These are phyloP conservation scores for Rhododendron ovatum DNA, from an alignment of 148 eudicot genomes.

Conservation along the genomic window DNA sequence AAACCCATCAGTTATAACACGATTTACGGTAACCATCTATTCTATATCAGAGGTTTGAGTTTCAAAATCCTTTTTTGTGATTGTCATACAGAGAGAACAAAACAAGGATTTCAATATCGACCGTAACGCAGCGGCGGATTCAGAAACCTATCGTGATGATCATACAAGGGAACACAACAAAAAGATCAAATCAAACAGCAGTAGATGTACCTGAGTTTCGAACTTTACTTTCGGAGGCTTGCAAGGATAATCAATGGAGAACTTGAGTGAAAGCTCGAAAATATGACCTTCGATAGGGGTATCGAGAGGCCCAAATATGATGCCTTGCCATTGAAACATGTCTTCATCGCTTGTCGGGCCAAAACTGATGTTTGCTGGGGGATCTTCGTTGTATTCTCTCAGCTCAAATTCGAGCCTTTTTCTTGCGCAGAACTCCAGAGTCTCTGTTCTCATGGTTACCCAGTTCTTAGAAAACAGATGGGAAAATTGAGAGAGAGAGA, in stretches of 20 bases:
- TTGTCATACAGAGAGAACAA: too few species aligned
- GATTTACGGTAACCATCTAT: not conserved
- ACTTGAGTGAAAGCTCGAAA: not conserved
- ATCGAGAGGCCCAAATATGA: not conserved
- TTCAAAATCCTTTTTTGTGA: too few species aligned
- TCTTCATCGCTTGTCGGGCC: not conserved
- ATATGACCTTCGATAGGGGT: not conserved
- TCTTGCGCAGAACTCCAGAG: not conserved
- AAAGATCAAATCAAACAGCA: too few species aligned
- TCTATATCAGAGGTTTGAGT: too few species aligned
- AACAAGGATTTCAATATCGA: too few species aligned
- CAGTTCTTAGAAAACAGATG: not conserved
- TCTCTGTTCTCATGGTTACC: not conserved
- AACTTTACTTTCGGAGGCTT: not conserved
- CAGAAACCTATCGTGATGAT: too few species aligned
- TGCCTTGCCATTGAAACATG: constrained; percentile 3
- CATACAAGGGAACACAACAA: too few species aligned
- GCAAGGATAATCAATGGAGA: constrained; percentile 8
- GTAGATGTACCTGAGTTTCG: not conserved
- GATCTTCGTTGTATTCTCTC: not conserved
- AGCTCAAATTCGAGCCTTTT: not conserved
- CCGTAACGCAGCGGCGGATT: too few species aligned
- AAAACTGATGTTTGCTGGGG: not conserved
- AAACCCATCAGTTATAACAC: not conserved
- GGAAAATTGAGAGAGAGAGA: not conserved